Conservation (phyloP, 148 eudicot genomes). For the Agrostemma githago region DNA sequence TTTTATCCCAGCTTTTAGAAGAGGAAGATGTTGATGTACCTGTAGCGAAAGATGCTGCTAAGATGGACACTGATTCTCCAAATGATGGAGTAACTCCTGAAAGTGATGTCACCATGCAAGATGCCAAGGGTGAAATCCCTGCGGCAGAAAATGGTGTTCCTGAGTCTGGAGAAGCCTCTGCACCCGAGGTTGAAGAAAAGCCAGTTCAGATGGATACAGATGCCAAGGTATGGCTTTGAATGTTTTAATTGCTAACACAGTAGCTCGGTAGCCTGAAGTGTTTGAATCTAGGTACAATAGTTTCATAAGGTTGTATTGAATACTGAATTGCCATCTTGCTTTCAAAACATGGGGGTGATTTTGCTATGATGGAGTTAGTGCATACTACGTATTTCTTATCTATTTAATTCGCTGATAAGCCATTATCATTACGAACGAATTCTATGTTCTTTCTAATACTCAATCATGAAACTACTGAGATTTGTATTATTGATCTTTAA, state of each 20-base stretch:
- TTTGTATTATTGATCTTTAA: too few species aligned
- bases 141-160: conserved; percentile 72
- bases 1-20: conserved; percentile 58
- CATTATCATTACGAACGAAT: neutral
- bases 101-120: conserved; percentile 78
- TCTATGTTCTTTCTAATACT: neutral
- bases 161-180: conserved; percentile 59
- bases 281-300: neutral
- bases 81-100: conserved; percentile 33
- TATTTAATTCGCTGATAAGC: neutral
- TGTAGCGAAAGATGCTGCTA: conserved; percentile 53
- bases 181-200: conserved; percentile 55
- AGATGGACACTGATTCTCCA: conserved; percentile 70
- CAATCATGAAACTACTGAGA: neutral
- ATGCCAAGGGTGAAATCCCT: conserved; percentile 52
- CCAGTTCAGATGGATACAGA: conserved; percentile 85
- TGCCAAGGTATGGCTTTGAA: conserved; percentile 43
- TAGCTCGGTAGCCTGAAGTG: neutral
- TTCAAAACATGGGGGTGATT: neutral
- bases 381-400: neutral
- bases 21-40: conserved; percentile 87
- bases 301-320: neutral
- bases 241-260: neutral
- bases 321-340: neutral
- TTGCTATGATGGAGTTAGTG: neutral